A percentile compares a stretch with the other conserved stretches of the same genome.
These are phyloP conservation scores for Suillus luteus DNA, from an alignment of 768 basidiomycete species.

Conservation along the genomic window DNA sequence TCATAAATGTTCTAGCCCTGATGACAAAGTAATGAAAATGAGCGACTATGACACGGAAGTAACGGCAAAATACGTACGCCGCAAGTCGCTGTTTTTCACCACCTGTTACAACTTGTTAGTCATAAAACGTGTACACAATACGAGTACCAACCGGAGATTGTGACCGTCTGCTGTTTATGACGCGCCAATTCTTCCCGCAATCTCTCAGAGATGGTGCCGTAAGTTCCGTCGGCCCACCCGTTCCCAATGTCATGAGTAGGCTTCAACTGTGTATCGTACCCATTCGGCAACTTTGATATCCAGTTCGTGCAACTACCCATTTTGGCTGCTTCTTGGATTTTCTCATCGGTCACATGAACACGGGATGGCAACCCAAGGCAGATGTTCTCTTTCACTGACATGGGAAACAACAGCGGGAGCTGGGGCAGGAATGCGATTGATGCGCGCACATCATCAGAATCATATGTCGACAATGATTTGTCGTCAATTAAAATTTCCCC, in stretches of 20 bases:
- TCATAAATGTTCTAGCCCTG: conserved; percentile 51
- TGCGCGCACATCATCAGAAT: conserved; percentile 40
- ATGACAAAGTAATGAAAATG: not conserved
- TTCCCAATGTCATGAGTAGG: conserved; percentile 23
- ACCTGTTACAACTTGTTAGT: conserved; percentile 21
- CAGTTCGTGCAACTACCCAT: conserved; percentile 30
- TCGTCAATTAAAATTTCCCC: conserved; percentile 51
- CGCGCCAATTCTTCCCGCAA: conserved; percentile 24
- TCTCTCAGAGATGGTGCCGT: conserved; percentile 23
- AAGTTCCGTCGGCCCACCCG: conserved; percentile 24
- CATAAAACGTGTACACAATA: conserved; percentile 13
- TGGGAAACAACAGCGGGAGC: conserved; percentile 49
- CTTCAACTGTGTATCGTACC: conserved; percentile 34
- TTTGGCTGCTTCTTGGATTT: conserved; percentile 34
- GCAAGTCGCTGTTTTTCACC: conserved; percentile 53
- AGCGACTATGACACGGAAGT: not conserved
- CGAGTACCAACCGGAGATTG: conserved; percentile 24
- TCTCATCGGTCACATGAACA: conserved; percentile 18
- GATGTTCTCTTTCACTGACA: conserved; percentile 48
- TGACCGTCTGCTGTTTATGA: conserved; percentile 24
- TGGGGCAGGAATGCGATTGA: conserved; percentile 53
- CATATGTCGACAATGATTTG: conserved; percentile 39
- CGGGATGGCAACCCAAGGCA: conserved; percentile 29
- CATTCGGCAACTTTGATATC: conserved; percentile 38
- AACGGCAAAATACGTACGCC: conserved; percentile 39